These are phyloP conservation scores for Candida orba DNA, from an alignment of 805 yeast genomes.

Conservation along the genomic window DNA sequence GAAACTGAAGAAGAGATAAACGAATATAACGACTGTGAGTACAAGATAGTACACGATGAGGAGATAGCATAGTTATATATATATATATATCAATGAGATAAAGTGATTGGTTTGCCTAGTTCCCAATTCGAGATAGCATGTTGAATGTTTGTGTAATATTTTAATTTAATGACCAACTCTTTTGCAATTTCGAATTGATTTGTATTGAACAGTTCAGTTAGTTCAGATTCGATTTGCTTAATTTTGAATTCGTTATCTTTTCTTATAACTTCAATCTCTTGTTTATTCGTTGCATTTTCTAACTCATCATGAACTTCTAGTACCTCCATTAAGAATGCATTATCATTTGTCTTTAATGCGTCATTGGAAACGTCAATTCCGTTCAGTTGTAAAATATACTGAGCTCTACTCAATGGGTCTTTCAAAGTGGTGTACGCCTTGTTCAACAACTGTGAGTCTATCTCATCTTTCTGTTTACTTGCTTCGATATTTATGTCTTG, in stretches of 20 bases:
- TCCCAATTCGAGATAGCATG: conserved; percentile 75
- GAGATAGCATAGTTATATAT: conserved; percentile 1
- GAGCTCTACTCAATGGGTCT: conserved; percentile 66
- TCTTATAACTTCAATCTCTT: conserved; percentile 48
- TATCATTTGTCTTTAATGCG: conserved; percentile 37
- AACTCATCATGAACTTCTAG: conserved; percentile 80
- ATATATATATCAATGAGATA: conserved; percentile 46
- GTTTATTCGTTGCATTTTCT: conserved; percentile 53
- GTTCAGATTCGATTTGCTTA: conserved; percentile 31
- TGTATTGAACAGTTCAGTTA: conserved; percentile 40
- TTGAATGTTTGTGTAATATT: conserved; percentile 78
- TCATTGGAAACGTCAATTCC: conserved; percentile 56
- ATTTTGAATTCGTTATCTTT: conserved; percentile 54
- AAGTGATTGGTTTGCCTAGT: conserved; percentile 55
- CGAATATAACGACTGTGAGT: conserved; percentile 62
- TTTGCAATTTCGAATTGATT: conserved; percentile 54
- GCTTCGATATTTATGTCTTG: conserved; percentile 13
- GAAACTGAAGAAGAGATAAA: conserved; percentile 48
- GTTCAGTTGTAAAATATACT: conserved; percentile 40
- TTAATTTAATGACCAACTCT: conserved; percentile 59
- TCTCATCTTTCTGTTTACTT: background rate
- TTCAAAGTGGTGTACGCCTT: conserved; percentile 68
- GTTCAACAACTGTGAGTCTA: conserved; percentile 43
- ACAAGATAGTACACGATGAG: conserved; percentile 41
- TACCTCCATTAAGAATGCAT: conserved; percentile 62